phyloP scores from a whole-genome alignment of 345 rosid species.

The Murraya koenigii region DNA sequence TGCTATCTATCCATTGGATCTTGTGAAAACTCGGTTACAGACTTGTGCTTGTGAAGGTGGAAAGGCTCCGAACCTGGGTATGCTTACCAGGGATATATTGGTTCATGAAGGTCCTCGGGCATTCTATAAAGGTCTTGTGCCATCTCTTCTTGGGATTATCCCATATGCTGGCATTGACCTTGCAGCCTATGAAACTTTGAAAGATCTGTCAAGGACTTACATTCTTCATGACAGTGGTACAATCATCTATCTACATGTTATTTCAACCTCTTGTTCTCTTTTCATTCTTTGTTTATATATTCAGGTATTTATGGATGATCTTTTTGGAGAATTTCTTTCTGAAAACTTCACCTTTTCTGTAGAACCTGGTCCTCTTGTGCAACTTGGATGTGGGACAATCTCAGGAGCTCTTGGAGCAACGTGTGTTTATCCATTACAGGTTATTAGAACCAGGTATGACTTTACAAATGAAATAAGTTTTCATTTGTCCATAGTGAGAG shows the following conservation, averaged over 20 bases:
- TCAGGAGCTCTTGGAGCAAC: constrained; percentile 95
- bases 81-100: constrained; percentile 75
- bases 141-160: constrained; percentile 88
- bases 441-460: constrained; percentile 81
- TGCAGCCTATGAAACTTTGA: constrained; percentile 87
- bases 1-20: constrained; percentile 90
- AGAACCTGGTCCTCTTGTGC: constrained; percentile 91
- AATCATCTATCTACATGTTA: not conserved
- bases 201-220: constrained; percentile 77
- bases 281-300: not conserved
- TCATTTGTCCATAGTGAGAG: not conserved
- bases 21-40: constrained; percentile 93
- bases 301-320: not conserved
- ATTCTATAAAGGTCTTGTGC: constrained; percentile 87
- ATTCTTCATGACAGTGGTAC: constrained; percentile 71
- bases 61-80: constrained; percentile 60
- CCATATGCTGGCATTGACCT: constrained; percentile 98
- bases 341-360: constrained; percentile 13
- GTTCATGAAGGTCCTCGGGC: constrained; percentile 90
- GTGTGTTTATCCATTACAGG: constrained; percentile 94
- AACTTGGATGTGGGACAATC: constrained; percentile 84
- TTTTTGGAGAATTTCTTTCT: not conserved
- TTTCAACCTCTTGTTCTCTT: not conserved
- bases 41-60: constrained; percentile 69
- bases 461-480: not conserved